Evolutionary conservation across 768 basidiomycete species (phyloP).

Genomic region (Gloeophyllum trabeum): DNA sequence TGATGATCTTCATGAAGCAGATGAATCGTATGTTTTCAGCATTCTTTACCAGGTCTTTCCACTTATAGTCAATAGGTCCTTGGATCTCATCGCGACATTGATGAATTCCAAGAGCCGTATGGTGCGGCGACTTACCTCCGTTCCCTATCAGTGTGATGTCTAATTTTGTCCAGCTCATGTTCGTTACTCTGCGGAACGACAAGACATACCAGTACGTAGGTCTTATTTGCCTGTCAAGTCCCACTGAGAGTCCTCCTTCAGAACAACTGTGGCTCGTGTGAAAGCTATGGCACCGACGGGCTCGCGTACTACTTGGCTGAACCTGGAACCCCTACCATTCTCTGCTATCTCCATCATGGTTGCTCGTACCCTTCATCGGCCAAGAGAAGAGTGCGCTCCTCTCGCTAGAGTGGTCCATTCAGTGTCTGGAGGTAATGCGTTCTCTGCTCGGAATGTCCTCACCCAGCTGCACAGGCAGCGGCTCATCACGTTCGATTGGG

Average conservation of each 20-base stretch:
- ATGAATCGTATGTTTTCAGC: constrained; percentile 40
- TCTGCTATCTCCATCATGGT: constrained; percentile 47
- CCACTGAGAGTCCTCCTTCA: constrained; percentile 1
- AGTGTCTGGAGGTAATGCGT: constrained; percentile 58
- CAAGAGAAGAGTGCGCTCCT: constrained; percentile 40
- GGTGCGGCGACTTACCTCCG: constrained; percentile 22
- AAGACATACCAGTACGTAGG: constrained; percentile 24
- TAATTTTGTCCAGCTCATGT: constrained; percentile 42
- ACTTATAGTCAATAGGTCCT: constrained; percentile 28
- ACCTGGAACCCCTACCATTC: constrained; percentile 46
- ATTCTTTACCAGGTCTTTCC: neutral
- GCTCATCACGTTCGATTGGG: constrained; percentile 58
- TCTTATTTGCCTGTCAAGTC: neutral
- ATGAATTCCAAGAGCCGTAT: constrained; percentile 56
- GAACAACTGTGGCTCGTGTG: neutral
- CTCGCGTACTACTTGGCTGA: constrained; percentile 56
- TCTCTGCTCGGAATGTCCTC: constrained; percentile 55
- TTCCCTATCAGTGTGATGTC: constrained; percentile 6
- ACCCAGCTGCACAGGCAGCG: constrained; percentile 52
- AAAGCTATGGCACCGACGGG: constrained; percentile 35
- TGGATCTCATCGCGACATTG: constrained; percentile 56
- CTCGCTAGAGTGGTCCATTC: constrained; percentile 45
- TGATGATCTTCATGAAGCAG: constrained; percentile 68
- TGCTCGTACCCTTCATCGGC: constrained; percentile 50
- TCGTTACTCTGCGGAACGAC: constrained; percentile 48